Conservation (phyloP, 768 basidiomycete species). For the Xerocomus potaroensis region DNA sequence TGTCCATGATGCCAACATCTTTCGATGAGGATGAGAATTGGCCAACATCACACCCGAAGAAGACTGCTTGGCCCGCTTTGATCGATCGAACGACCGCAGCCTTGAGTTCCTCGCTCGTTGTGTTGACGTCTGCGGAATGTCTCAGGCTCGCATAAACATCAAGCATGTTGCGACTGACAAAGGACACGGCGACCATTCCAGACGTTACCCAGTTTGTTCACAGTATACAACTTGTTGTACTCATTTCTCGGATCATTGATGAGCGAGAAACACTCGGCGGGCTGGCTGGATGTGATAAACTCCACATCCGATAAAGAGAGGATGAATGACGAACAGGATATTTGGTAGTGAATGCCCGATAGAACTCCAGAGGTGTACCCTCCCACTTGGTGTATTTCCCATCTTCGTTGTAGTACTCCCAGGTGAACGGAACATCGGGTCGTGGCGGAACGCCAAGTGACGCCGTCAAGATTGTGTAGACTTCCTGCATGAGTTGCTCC, state of each 20-base stretch:
- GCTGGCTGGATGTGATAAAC: slow-evolving; percentile 33
- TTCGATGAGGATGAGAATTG: slow-evolving; percentile 64
- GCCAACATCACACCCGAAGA: slow-evolving; percentile 97
- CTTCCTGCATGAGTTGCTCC: slow-evolving; percentile 75
- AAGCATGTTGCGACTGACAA: slow-evolving; percentile 46
- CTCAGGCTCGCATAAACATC: not conserved
- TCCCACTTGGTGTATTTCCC: slow-evolving; percentile 73
- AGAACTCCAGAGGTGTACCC: slow-evolving; percentile 80
- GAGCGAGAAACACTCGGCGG: slow-evolving; percentile 79
- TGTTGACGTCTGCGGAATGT: slow-evolving; percentile 72
- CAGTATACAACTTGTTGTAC: slow-evolving; percentile 81
- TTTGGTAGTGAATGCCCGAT: slow-evolving; percentile 56
- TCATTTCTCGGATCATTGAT: slow-evolving; percentile 92
- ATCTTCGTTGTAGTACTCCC: slow-evolving; percentile 85
- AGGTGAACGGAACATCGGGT: slow-evolving; percentile 67
- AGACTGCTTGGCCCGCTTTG: slow-evolving; percentile 85
- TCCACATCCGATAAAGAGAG: not conserved
- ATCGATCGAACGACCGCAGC: slow-evolving; percentile 76
- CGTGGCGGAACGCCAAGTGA: slow-evolving; percentile 83
- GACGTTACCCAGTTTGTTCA: slow-evolving; percentile 89
- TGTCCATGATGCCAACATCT: slow-evolving; percentile 79
- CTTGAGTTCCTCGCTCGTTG: slow-evolving; percentile 78
- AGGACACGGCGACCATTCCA: slow-evolving; percentile 82
- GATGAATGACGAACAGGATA: slow-evolving; percentile 43
- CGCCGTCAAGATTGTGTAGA: slow-evolving; percentile 81